Conservation (phyloP, 257 asterid species). For the Anisodus acutangulus region DNA sequence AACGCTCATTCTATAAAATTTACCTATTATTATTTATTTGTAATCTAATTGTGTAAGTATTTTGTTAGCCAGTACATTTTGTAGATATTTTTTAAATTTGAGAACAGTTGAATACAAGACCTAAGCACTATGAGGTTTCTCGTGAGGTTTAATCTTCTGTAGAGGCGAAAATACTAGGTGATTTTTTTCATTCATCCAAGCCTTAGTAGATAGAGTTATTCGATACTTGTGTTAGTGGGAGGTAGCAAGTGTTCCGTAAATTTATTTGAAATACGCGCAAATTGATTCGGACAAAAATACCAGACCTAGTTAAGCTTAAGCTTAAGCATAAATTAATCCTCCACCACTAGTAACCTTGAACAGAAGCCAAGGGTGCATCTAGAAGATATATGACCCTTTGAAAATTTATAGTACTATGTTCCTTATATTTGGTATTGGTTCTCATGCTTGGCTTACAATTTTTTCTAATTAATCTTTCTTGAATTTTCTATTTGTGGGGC, state of each 20-base stretch:
- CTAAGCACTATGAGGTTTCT: too few species aligned
- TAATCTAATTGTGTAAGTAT: too few species aligned
- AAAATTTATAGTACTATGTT: not conserved
- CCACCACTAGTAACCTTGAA: slow-evolving; percentile 16
- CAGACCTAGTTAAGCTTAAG: not conserved
- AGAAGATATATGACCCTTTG: slow-evolving; percentile 7
- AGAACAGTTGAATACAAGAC: too few species aligned
- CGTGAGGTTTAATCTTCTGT: too few species aligned
- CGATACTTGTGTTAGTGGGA: too few species aligned
- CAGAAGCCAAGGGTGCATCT: slow-evolving; percentile 15
- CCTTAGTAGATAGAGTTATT: too few species aligned
- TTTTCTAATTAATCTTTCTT: slow-evolving; percentile 32
- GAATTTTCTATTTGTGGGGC: slow-evolving; percentile 37
- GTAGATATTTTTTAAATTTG: too few species aligned
- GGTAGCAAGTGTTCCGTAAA: not conserved
- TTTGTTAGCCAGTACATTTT: not conserved
- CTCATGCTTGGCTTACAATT: slow-evolving; percentile 20
- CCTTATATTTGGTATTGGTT: slow-evolving; percentile 9
- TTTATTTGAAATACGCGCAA: not conserved
- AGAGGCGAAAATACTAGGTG: too few species aligned
- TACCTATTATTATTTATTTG: too few species aligned
- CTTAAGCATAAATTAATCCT: not conserved
- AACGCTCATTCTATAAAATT: too few species aligned
- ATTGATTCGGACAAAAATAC: not conserved
- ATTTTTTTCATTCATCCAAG: too few species aligned